Evolutionary conservation across 2,329 filamentous ascomycete genomes (phyloP).

Genomic region (Cercospora nicotianae): DNA sequence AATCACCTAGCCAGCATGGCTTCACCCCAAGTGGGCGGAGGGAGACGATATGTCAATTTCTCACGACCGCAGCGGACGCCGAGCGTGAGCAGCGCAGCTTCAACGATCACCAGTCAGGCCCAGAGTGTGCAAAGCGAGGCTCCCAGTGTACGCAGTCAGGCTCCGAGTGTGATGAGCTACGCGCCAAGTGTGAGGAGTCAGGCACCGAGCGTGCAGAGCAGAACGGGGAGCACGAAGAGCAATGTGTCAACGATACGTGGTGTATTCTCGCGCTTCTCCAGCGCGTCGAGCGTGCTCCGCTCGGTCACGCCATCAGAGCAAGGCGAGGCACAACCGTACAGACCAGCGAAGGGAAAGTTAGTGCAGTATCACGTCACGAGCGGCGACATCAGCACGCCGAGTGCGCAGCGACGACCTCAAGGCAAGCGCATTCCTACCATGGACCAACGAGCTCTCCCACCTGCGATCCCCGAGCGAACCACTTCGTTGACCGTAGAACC

Average conservation of each 20-base stretch:
- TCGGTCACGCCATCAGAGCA: conserved; percentile 16
- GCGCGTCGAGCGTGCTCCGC: conserved; percentile 4
- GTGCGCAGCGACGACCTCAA: conserved; percentile 10
- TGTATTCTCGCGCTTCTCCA: conserved; percentile 12
- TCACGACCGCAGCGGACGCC: conserved; percentile 22
- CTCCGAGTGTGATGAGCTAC: conserved; percentile 9
- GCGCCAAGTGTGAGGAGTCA: conserved; percentile 4
- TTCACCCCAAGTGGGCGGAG: neutral
- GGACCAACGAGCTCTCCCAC: conserved; percentile 16
- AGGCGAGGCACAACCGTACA: conserved; percentile 25
- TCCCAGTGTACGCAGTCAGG: conserved; percentile 5
- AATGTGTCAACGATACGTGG: conserved; percentile 11
- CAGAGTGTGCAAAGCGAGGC: conserved; percentile 6
- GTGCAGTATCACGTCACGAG: conserved; percentile 32
- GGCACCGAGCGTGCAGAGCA: conserved; percentile 6
- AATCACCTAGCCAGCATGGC: neutral
- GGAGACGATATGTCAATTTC: conserved; percentile 24
- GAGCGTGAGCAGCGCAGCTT: conserved; percentile 18
- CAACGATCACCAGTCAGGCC: conserved; percentile 1
- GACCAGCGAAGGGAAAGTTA: conserved; percentile 28
- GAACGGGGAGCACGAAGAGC: conserved; percentile 3
- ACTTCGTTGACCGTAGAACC: conserved; percentile 15
- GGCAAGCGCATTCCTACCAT: conserved; percentile 10
- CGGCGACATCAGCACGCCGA: conserved; percentile 23
- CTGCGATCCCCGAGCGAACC: conserved; percentile 24